These are phyloP conservation scores for Sugiyamaella novakii DNA, from an alignment of 1,139 yeast genomes.

Conservation along the genomic window DNA sequence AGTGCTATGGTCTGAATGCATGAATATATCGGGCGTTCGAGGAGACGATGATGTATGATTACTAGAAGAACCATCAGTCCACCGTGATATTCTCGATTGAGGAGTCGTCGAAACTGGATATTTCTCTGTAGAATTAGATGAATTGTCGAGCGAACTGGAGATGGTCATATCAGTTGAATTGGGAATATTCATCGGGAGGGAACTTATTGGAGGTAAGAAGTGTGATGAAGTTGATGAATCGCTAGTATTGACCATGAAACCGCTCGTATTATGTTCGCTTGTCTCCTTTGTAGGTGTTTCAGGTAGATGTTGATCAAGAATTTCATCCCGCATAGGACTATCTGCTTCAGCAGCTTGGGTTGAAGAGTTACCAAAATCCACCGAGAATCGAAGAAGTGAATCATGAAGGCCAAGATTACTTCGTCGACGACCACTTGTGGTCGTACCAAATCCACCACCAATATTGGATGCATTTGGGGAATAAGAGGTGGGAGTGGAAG, in stretches of 20 bases:
- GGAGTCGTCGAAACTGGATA: conserved; percentile 26
- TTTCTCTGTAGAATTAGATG: neutral
- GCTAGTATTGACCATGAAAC: neutral
- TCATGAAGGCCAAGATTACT: conserved; percentile 33
- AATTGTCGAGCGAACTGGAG: conserved; percentile 17
- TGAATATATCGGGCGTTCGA: conserved; percentile 31
- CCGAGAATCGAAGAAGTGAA: conserved; percentile 31
- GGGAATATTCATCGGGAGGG: conserved; percentile 25
- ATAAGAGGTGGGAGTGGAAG: conserved; percentile 5
- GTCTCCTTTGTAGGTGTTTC: conserved; percentile 32
- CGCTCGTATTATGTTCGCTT: conserved; percentile 9
- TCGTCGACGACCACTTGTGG: conserved; percentile 25
- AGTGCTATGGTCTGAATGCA: conserved; percentile 17
- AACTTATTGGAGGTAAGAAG: neutral
- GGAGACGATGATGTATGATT: conserved; percentile 31
- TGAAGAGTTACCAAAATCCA: conserved; percentile 28
- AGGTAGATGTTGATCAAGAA: conserved; percentile 23
- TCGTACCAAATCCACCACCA: conserved; percentile 23
- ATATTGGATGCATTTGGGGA: conserved; percentile 12
- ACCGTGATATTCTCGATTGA: conserved; percentile 28
- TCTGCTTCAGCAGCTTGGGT: conserved; percentile 24
- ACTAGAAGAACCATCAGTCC: conserved; percentile 35
- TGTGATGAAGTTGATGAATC: neutral
- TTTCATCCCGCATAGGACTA: conserved; percentile 22
- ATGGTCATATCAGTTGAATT: conserved; percentile 4